These are phyloP conservation scores for Citrus inodora DNA, from an alignment of 345 rosid genomes.

Conservation along the genomic window DNA sequence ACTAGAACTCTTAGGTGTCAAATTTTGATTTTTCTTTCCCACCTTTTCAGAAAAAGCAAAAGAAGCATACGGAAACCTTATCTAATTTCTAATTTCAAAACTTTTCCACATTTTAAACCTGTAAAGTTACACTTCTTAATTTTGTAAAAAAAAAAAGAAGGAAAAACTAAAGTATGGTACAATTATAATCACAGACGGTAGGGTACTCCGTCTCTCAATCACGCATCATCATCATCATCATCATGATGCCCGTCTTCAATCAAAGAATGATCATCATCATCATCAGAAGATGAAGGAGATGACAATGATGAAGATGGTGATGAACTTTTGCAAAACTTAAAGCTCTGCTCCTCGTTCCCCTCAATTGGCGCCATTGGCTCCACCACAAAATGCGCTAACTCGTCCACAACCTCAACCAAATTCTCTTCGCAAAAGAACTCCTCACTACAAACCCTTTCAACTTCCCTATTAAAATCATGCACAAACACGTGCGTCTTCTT, in stretches of 20 bases:
- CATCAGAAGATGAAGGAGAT: constrained; percentile 13
- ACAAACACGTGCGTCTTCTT: constrained; percentile 70
- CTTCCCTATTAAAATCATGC: constrained; percentile 65
- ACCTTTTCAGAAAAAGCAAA: constrained; percentile 3
- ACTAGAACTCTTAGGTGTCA: too few relatives aligned
- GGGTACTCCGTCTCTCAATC: neutral
- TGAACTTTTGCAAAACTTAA: constrained; percentile 50
- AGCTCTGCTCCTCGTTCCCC: constrained; percentile 15
- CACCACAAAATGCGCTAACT: constrained; percentile 56
- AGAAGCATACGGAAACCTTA: neutral
- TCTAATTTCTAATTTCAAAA: constrained; percentile 2
- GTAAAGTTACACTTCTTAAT: constrained; percentile 17
- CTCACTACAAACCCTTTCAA: constrained; percentile 62
- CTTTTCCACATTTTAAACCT: constrained; percentile 10
- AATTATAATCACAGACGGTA: neutral
- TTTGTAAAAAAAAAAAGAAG: neutral
- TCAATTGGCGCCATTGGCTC: constrained; percentile 5
- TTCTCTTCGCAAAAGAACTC: constrained; percentile 82
- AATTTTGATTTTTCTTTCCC: neutral
- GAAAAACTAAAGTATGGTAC: neutral
- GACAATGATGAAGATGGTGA: constrained; percentile 26
- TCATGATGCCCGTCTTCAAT: neutral
- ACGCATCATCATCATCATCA: constrained; percentile 23
- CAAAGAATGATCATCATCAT: neutral
- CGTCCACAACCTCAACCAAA: constrained; percentile 46